Conservation (phyloP, 257 asterid species). For the Jaltomata sinuosa region DNA sequence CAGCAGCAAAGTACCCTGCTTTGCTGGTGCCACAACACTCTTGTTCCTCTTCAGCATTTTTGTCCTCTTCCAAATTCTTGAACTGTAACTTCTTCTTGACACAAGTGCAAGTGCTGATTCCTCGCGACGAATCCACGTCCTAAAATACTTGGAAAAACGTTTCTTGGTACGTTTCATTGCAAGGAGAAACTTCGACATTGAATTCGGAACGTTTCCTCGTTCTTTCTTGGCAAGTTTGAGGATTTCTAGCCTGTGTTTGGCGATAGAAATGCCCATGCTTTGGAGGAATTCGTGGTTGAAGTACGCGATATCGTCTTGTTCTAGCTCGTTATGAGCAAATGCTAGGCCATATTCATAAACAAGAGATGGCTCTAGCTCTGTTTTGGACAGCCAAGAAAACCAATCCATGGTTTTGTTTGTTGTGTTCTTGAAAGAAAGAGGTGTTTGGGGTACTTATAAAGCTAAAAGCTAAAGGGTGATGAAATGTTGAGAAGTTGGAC, state of each 20-base stretch:
- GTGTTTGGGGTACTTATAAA: background rate
- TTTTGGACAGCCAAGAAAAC: slow-evolving; percentile 45
- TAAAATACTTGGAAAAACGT: slow-evolving; percentile 37
- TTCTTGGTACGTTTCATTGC: slow-evolving; percentile 55
- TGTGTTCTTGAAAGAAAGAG: background rate
- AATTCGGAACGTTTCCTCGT: slow-evolving; percentile 4
- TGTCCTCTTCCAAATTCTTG: slow-evolving; percentile 37
- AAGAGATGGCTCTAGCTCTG: slow-evolving; percentile 34
- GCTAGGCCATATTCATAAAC: slow-evolving; percentile 33
- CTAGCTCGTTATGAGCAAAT: slow-evolving; percentile 40
- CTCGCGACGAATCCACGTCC: slow-evolving; percentile 30
- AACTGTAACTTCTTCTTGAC: slow-evolving; percentile 25
- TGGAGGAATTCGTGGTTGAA: slow-evolving; percentile 46
- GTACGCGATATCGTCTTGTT: slow-evolving; percentile 34
- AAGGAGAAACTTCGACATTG: slow-evolving; percentile 36
- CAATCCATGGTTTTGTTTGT: slow-evolving; percentile 26
- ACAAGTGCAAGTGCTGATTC: slow-evolving; percentile 51
- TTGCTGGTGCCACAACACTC: slow-evolving; percentile 12
- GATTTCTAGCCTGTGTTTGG: slow-evolving; percentile 67
- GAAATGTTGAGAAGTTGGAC: slow-evolving; percentile 3
- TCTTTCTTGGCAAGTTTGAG: slow-evolving; percentile 51
- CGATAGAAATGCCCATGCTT: slow-evolving; percentile 45
- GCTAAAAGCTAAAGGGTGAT: background rate
- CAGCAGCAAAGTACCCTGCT: slow-evolving; percentile 32
- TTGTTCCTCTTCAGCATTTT: slow-evolving; percentile 40